phyloP scores from a whole-genome alignment of 306 rosid genomes.

The Trifolium fragiferum region DNA sequence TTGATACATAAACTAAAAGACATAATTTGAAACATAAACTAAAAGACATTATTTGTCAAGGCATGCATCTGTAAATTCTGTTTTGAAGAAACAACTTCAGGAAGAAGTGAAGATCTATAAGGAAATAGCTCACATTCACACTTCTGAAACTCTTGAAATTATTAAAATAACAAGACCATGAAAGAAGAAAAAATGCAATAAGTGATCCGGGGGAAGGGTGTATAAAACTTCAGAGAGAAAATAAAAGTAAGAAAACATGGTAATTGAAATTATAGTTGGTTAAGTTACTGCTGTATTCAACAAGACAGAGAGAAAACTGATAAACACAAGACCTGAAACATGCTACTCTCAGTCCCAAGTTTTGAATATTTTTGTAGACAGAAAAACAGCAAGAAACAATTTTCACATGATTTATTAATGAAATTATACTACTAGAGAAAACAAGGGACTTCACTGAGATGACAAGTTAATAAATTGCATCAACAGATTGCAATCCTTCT shows the following conservation, averaged over 20 bases:
- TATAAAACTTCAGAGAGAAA: neutral
- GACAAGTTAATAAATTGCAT: no score
- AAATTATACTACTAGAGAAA: no score
- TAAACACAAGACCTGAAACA: neutral
- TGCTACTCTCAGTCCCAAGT: neutral
- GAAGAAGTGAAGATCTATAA: neutral
- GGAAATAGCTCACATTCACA: neutral
- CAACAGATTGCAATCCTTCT: no score
- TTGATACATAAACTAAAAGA: no score
- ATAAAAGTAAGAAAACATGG: neutral
- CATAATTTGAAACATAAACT: neutral
- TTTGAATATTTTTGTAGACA: neutral
- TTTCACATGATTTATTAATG: neutral
- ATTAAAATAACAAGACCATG: neutral
- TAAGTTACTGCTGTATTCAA: neutral
- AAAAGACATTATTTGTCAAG: neutral
- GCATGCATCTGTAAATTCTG: neutral
- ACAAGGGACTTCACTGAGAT: no score
- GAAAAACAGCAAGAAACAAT: slow-evolving; percentile 7
- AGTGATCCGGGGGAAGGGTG: neutral
- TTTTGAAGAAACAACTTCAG: neutral
- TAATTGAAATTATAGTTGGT: neutral
- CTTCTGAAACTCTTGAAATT: neutral
- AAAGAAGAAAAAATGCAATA: neutral
- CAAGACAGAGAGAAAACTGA: slow-evolving; percentile 18